Evolutionary conservation across 2,329 filamentous ascomycete species (phyloP), one percentile per base, ranked within the genome.

Genomic region (Fusarium sp.): DNA sequence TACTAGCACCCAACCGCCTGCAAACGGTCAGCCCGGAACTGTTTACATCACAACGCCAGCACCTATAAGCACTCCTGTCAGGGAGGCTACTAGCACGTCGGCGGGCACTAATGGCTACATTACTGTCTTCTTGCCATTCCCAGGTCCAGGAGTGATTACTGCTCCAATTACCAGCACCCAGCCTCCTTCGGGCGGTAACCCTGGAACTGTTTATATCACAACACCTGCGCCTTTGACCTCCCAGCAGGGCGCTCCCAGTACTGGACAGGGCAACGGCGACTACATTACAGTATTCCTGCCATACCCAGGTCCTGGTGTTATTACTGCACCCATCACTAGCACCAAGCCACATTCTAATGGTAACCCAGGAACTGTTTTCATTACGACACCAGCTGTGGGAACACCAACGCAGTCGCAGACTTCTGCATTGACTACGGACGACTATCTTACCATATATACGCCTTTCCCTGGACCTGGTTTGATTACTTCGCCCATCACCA

Each of bases 391-490:
- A 7, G 65, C 15, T 26, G 20, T 55, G 8, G 42, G 44, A 13
- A 57, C 46, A 10, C 18, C 34, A 0, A 50, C 47, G 1, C 46
- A 53, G 44, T 13, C 47, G 3, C 61, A 52, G 16, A 38, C 57
- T 4, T 28, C 49, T 26, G 28, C 40, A 8, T n/a, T 58, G 12
- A 59, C 52, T 5, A 57, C 62, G 1, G 66, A 67, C 30, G 47
- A 57, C 9, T 69, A 69, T 8, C 57, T 69, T 34, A 69, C 66
- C 4, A 69, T 70, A 9, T 58, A 69, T 18, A 69, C 66, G 9
- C 62, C 66, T 9, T 69, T 52, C 49, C 66, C 66, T 1, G 66
- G 66, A 3, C 66, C 66, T 11, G 66, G 57, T 9, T 41, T 50
- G 6, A 69, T 69, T 4, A 56, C 52, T 3, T 31, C 36, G n/a